Evolutionary conservation across 2,329 filamentous ascomycete species (phyloP).

Genomic region (Talaromyces sp.): DNA sequence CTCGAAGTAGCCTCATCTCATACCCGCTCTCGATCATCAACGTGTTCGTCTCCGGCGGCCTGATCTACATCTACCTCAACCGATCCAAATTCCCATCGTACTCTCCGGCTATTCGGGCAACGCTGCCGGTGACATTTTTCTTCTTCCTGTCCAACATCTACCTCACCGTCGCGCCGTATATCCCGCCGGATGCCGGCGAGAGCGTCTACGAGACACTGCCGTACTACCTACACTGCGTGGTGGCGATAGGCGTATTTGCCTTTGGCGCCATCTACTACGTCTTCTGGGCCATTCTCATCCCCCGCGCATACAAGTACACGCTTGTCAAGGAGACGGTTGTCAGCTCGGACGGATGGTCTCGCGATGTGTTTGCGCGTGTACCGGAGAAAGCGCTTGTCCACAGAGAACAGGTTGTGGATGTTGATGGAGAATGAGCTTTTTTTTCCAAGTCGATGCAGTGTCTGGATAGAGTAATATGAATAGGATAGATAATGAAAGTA

Average conservation of each 20-base stretch:
- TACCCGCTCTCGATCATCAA: conserved; percentile 46
- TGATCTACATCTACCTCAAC: conserved; percentile 45
- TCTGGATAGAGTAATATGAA: background rate
- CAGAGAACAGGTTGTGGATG: background rate
- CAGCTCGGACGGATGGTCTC: conserved; percentile 61
- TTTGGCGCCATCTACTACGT: conserved; percentile 50
- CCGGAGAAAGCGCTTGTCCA: conserved; percentile 25
- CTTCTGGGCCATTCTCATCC: conserved; percentile 48
- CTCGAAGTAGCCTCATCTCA: conserved; percentile 28
- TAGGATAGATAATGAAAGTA: background rate
- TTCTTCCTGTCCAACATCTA: conserved; percentile 52
- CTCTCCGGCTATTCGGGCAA: conserved; percentile 47
- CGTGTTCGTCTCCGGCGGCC: conserved; percentile 46
- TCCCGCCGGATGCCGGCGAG: conserved; percentile 45
- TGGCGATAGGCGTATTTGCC: conserved; percentile 47
- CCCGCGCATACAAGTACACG: conserved; percentile 44
- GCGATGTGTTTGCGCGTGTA: conserved; percentile 49
- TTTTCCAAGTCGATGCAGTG: background rate
- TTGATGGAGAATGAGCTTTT: background rate
- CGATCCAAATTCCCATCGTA: conserved; percentile 40
- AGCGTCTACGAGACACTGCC: conserved; percentile 51
- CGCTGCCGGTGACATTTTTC: conserved; percentile 48
- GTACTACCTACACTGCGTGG: conserved; percentile 52
- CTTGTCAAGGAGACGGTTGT: conserved; percentile 53
- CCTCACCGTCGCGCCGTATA: conserved; percentile 49